Evolutionary conservation across 306 rosid genomes (phyloP), one percentile per base, ranked within the genome.

Genomic region (Cicer chorassanicum): DNA sequence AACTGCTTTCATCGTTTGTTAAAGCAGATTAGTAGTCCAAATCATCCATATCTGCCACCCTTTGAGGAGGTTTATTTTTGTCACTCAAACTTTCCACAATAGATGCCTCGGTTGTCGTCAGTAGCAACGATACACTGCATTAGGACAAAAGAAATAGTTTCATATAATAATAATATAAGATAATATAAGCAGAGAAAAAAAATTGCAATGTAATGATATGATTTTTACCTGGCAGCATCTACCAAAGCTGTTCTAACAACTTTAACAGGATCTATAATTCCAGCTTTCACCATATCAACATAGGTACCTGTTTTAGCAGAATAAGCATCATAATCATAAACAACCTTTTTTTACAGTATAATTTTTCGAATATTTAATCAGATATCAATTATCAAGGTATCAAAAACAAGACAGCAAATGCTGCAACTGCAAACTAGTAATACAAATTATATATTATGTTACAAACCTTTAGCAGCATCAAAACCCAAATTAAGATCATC

Each of bases 251-350:
- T 91, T 85, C 96, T 88, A 62, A 94, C 83, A 43, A 94, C 97
- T 84, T 94, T 94, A 46, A 94, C 85, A 74, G 98, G 98, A 78
- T 94, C 98, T 59, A 94, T 81, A 50, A 94, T 91, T 79, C 96
- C 96, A 29, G 94, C 89, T 75, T 90, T 82, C 48, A 94, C 95
- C 98, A 91, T 90, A 84, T 91, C 90, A 68, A 90, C 98, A 57
- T 91, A 94, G 66, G 63, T 83, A 63, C 98, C 98, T 94, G 87
- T 64, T 78, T 77, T 14, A 68, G 61, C 76, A 84, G 16, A 78
- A 68, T 15, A 77, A 79, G 67, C 48, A 73, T 9, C 71, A 38
- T 68, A 34, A 55, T 80, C 55, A 14, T 6, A 34, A 34, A 29
- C 7, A 60, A 7, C 19, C 19, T 50, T n/a, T 2, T 60, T 34